Base-by-base conservation (phyloP, 2,329 filamentous ascomycete species). In the Stemphylium beticola region DNA sequence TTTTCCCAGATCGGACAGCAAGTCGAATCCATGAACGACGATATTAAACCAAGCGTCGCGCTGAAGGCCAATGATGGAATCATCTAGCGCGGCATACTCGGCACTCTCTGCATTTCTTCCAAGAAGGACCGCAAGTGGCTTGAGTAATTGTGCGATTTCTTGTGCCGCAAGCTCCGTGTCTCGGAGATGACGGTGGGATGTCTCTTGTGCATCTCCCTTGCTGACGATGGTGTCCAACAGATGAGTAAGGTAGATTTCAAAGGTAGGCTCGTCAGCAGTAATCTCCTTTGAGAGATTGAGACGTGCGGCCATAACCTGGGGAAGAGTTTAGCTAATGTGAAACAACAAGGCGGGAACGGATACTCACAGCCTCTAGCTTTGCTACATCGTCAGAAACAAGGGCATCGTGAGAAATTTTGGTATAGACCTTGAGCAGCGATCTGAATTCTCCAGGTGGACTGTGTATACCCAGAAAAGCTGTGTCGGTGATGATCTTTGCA, bases 11-110 rank as follows among this genome's bases (percentile, higher is more conserved):
- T 87, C 84, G 0, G 92, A 93, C 14, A 84, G 84, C 10, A 89
- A 82, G 9, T 87, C 88, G 72, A 98, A 96, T 4, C 93, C 95
- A 73, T 99, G 95, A 0, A 96, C 90, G 18, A 93, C 91, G 58
- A 98, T 92, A 68, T 99, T 99, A 78, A 97, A 98, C 95, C 95
- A 99, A 4, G 92, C 91, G 80, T 99, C 93, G 47, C 93, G 87
- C 63, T 95, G 84, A 52, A 96, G 78, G 22, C 86, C 84, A 57
- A 90, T 84, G 7, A 86, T 85, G 5, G 69, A 70, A 29, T 82
- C 69, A 26, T 77, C 71, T 12, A 79, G 74, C 34, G 76, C 71
- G 17, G 76, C 66, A 54, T 93, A 87, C 46, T 93, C 89, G 47
- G 89, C 85, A 49, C 77, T 77, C 52, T 58, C 62, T 48, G 60